phyloP scores from a whole-genome alignment of 257 asterid genomes.

The Solanum chiquidenum region DNA sequence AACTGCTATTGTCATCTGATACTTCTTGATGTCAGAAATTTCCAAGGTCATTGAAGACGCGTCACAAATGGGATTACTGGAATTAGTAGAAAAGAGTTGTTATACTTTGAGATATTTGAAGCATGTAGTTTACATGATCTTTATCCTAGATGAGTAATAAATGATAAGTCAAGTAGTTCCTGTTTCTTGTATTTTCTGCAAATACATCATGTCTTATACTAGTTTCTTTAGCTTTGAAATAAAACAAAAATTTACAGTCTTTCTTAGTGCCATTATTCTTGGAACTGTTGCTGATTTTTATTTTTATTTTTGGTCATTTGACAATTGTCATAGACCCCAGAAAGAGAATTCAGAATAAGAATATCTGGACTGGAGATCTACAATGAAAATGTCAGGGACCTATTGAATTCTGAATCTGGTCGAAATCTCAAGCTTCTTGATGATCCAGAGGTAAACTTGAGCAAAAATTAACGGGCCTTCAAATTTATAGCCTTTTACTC shows the following conservation, averaged over 20 bases:
- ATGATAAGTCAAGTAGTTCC: background rate
- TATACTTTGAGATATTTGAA: background rate
- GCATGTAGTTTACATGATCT: background rate
- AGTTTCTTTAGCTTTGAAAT: background rate
- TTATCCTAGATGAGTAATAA: background rate
- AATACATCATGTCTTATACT: background rate
- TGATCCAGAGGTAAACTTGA: slow-evolving; percentile 73
- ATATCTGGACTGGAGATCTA: slow-evolving; percentile 89
- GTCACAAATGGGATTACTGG: background rate
- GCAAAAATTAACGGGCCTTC: background rate
- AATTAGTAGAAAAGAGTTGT: background rate
- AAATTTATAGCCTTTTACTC: background rate
- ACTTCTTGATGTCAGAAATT: background rate
- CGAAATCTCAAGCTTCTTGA: slow-evolving; percentile 83
- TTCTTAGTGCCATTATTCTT: background rate
- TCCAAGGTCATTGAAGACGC: background rate
- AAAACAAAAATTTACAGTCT: background rate
- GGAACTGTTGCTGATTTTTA: background rate
- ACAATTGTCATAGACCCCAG: slow-evolving; percentile 57
- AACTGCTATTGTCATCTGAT: background rate
- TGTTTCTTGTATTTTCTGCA: background rate
- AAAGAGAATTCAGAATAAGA: slow-evolving; percentile 71
- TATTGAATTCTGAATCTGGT: slow-evolving; percentile 78
- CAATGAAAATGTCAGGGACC: slow-evolving; percentile 87
- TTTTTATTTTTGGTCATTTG: background rate